These are phyloP conservation scores for Ogataea allantospora DNA, from an alignment of 805 yeast species.

Conservation along the genomic window DNA sequence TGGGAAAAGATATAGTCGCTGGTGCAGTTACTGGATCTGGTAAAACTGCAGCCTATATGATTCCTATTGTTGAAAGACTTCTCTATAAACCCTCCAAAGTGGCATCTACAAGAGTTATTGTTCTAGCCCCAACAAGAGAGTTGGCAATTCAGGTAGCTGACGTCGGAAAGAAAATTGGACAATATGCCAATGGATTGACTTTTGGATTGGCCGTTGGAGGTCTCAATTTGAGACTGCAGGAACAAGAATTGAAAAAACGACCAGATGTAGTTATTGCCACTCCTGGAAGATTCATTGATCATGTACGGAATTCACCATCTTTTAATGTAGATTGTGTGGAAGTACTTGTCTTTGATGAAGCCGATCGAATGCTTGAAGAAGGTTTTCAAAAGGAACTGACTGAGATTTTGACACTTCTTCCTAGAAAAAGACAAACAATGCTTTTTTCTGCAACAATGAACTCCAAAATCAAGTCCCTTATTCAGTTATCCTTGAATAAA, in stretches of 20 bases:
- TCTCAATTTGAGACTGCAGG: conserved; percentile 90
- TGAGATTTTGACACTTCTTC: conserved; percentile 83
- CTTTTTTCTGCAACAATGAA: conserved; percentile 98
- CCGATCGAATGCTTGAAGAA: conserved; percentile 98
- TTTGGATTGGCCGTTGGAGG: conserved; percentile 99
- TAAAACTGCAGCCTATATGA: conserved; percentile 97
- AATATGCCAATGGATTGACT: conserved; percentile 69
- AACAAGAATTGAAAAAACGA: conserved; percentile 84
- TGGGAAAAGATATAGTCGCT: conserved; percentile 96
- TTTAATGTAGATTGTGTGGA: conserved; percentile 90
- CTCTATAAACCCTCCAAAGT: conserved; percentile 83
- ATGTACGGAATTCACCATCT: conserved; percentile 89
- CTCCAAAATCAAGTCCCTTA: conserved; percentile 81
- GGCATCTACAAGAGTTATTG: conserved; percentile 86
- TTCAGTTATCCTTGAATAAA: conserved; percentile 80
- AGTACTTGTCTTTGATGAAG: conserved; percentile 92
- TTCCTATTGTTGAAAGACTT: conserved; percentile 91
- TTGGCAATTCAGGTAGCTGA: conserved; percentile 94
- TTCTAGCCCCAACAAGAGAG: conserved; percentile 95
- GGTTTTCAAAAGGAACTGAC: conserved; percentile 95
- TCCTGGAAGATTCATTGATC: conserved; percentile 98
- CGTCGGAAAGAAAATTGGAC: conserved; percentile 83
- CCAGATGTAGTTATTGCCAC: conserved; percentile 98
- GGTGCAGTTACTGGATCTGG: conserved; percentile 99
- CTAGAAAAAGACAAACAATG: conserved; percentile 89